Evolutionary conservation across 305 asterid species (phyloP), one percentile per base, ranked within the genome.

Genomic region (Fraxinus baroniana): DNA sequence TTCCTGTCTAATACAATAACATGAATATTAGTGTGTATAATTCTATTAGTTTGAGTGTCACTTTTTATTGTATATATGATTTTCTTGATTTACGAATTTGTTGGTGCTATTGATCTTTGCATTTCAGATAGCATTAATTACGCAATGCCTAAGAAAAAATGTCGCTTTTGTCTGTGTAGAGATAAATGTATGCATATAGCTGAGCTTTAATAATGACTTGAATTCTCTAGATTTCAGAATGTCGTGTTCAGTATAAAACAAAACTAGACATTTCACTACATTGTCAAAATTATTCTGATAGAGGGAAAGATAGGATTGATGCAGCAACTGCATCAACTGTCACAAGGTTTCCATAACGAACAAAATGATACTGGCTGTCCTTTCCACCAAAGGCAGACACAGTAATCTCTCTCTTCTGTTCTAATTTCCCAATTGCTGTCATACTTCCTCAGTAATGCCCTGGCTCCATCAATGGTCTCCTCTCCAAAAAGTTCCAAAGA

Each of bases 351-450:
- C 97, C 97, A 94, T 74, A 92, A 73, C 0, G 98, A 93, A 81
- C 92, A 91, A 84, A 94, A 94, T 2, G 98, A 93, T 52, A 93
- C 92, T 1, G 97, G 90, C 80, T 92, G 95, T 22, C 97, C 97
- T 86, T 92, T 94, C 98, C 97, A 94, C 90, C 93, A 89, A 83
- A 94, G 64, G 18, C 90, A 92, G 18, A 92, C 89, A 78, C 92
- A 91, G 8, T 93, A 86, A 55, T 92, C 94, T 78, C 33, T 89
- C 83, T 91, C 97, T 7, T 92, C 97, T 73, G 83, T 88, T 78
- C 86, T 87, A 74, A 94, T 85, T 91, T 93, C 97, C 98, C 98
- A 94, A 30, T 90, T 92, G 46, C 88, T 88, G 35, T 94, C 97
- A 64, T 94, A 94, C 88, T 94, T 94, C 88, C 93, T 89, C 91